Conservation (phyloP, 2,329 filamentous ascomycete species). For the Zelopaecilomyces penicillatus region DNA sequence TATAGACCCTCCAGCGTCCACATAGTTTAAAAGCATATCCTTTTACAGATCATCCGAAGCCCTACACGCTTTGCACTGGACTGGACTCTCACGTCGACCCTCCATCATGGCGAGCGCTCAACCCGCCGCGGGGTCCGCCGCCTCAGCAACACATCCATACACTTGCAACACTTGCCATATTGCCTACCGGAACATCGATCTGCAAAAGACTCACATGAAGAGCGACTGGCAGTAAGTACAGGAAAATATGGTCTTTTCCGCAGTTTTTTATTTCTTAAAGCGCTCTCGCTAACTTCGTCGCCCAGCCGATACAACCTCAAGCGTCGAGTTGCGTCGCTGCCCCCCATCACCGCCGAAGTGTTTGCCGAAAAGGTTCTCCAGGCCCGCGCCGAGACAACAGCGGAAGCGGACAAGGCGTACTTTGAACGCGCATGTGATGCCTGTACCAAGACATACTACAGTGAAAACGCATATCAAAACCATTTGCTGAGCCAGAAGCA, state of each 20-base stretch:
- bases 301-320: constrained; percentile 88
- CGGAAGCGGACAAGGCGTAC: constrained; percentile 78
- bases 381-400: constrained; percentile 74
- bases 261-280: background rate
- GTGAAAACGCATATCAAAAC: constrained; percentile 91
- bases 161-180: constrained; percentile 98
- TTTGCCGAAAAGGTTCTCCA: constrained; percentile 95
- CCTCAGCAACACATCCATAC: constrained; percentile 65
- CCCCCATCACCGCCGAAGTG: constrained; percentile 81
- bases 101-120: constrained; percentile 38
- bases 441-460: constrained; percentile 91
- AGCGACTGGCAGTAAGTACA: constrained; percentile 90
- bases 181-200: constrained; percentile 86
- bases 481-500: constrained; percentile 89
- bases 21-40: too few species aligned
- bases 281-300: background rate
- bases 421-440: constrained; percentile 76
- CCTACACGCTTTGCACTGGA: too few species aligned
- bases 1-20: too few species aligned
- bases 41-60: too few species aligned
- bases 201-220: constrained; percentile 94
- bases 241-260: background rate
- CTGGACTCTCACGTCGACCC: too few species aligned
- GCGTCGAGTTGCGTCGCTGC: constrained; percentile 80
- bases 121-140: constrained; percentile 23